phyloP scores from a whole-genome alignment of 768 basidiomycete species.

The Macrolepiota dolichaula region DNA sequence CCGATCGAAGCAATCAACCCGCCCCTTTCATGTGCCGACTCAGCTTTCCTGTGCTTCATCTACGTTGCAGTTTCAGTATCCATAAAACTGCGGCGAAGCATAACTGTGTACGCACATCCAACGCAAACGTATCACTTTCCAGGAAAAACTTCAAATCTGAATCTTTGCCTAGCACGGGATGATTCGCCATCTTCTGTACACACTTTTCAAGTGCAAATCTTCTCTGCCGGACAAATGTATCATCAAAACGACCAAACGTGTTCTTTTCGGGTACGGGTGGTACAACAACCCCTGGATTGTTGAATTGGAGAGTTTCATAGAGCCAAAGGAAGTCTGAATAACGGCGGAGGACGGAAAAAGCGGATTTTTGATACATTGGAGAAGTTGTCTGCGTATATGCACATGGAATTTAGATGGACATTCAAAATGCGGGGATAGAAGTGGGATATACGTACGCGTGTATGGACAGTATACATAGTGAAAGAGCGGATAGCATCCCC shows the following conservation, averaged over 20 bases:
- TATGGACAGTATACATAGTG: conserved; percentile 96
- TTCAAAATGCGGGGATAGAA: neutral
- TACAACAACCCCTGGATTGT: conserved; percentile 96
- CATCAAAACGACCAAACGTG: conserved; percentile 88
- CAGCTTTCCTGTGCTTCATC: conserved; percentile 88
- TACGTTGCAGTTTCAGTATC: conserved; percentile 23
- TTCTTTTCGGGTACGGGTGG: conserved; percentile 97
- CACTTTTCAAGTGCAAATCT: conserved; percentile 84
- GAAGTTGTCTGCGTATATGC: conserved; percentile 66
- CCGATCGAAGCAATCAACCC: conserved; percentile 85
- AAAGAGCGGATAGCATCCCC: conserved; percentile 94
- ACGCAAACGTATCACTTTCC: conserved; percentile 87
- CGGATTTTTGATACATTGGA: conserved; percentile 73
- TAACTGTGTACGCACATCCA: conserved; percentile 63
- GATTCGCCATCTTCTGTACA: conserved; percentile 89
- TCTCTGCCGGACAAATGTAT: conserved; percentile 86
- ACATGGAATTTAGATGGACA: conserved; percentile 3
- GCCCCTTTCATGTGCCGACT: conserved; percentile 71
- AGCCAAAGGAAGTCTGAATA: conserved; percentile 99
- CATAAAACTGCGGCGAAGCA: neutral
- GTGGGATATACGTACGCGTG: conserved; percentile 48
- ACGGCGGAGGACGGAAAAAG: conserved; percentile 92
- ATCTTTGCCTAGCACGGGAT: conserved; percentile 88
- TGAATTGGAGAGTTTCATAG: conserved; percentile 79
- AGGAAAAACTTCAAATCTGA: conserved; percentile 85